A percentile compares a stretch with the other conserved stretches of the same genome.
These are phyloP conservation scores for Phlegmacium glaucopus DNA, from an alignment of 768 basidiomycete genomes.

Conservation along the genomic window DNA sequence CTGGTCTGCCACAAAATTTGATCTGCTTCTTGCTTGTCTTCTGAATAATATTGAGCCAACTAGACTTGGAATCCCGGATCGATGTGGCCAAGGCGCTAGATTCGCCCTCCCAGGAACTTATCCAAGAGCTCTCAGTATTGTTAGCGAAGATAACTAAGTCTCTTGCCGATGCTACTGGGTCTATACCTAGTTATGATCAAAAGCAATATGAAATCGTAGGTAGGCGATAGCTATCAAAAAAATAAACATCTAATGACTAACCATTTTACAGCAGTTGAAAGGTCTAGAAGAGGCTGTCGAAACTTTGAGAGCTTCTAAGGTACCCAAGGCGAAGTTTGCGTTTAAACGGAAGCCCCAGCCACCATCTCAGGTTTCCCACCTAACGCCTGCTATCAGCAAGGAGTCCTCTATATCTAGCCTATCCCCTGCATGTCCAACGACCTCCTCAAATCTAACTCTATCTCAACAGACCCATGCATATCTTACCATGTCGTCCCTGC, in stretches of 20 bases:
- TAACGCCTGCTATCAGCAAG: slow-evolving; percentile 5
- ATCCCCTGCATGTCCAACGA: neutral
- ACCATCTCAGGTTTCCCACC: neutral
- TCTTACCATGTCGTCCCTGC: slow-evolving; percentile 42
- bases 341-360: slow-evolving; percentile 47
- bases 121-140: slow-evolving; percentile 45
- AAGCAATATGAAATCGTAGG: slow-evolving; percentile 66
- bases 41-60: slow-evolving; percentile 8
- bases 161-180: slow-evolving; percentile 60
- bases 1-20: slow-evolving; percentile 33
- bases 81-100: slow-evolving; percentile 31
- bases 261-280: slow-evolving; percentile 56
- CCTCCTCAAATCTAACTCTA: slow-evolving; percentile 23
- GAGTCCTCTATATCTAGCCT: neutral
- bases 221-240: slow-evolving; percentile 6
- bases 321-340: slow-evolving; percentile 58
- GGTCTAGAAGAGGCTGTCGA: slow-evolving; percentile 55
- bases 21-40: neutral
- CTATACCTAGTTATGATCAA: slow-evolving; percentile 71
- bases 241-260: slow-evolving; percentile 3
- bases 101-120: slow-evolving; percentile 27
- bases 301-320: slow-evolving; percentile 39
- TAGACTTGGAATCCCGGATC: slow-evolving; percentile 50
- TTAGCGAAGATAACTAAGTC: slow-evolving; percentile 59
- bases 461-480: slow-evolving; percentile 43